Percentiles rank a stretch among this genome's conserved stretches.
Evolutionary conservation across 208 protist species (phyloP).

Genomic region (Balamuthia mandrillaris): DNA sequence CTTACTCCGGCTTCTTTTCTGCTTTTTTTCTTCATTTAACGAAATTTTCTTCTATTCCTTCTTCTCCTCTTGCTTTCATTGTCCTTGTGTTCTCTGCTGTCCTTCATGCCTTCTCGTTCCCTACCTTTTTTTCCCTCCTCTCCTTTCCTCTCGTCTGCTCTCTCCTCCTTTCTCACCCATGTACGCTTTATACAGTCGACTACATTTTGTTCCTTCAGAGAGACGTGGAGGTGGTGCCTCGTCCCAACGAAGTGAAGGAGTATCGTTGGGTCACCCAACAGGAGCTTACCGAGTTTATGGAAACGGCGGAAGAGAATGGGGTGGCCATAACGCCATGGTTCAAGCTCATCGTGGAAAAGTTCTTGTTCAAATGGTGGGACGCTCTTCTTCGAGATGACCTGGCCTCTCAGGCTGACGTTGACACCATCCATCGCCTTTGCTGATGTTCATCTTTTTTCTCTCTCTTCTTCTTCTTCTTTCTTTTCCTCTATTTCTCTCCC

Average conservation of each 20-base stretch:
- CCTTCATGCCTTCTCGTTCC: neutral
- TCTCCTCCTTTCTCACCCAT: neutral
- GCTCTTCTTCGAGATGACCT: slow-evolving; percentile 43
- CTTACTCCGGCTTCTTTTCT: neutral
- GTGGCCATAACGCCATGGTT: slow-evolving; percentile 72
- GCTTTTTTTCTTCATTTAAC: neutral
- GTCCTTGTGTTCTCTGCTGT: neutral
- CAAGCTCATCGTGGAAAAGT: slow-evolving; percentile 62
- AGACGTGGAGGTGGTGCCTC: neutral
- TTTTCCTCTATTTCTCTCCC: too few relatives aligned
- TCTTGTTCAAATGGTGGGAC: slow-evolving; percentile 68
- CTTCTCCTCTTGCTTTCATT: neutral
- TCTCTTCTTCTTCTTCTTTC: too few relatives aligned
- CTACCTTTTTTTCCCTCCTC: neutral
- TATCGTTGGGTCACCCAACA: slow-evolving; percentile 57
- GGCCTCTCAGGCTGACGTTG: neutral
- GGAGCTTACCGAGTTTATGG: slow-evolving; percentile 63
- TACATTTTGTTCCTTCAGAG: slow-evolving; percentile 62
- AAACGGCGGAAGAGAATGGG: slow-evolving; percentile 32
- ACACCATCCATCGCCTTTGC: neutral
- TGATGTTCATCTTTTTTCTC: too few relatives aligned
- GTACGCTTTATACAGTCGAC: slow-evolving; percentile 52
- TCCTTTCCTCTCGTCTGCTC: neutral
- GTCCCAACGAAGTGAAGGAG: slow-evolving; percentile 66
- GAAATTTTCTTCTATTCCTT: neutral